Base-by-base conservation (phyloP, 169 alveolate genomes). In the Amoebophrya sp. region DNA sequence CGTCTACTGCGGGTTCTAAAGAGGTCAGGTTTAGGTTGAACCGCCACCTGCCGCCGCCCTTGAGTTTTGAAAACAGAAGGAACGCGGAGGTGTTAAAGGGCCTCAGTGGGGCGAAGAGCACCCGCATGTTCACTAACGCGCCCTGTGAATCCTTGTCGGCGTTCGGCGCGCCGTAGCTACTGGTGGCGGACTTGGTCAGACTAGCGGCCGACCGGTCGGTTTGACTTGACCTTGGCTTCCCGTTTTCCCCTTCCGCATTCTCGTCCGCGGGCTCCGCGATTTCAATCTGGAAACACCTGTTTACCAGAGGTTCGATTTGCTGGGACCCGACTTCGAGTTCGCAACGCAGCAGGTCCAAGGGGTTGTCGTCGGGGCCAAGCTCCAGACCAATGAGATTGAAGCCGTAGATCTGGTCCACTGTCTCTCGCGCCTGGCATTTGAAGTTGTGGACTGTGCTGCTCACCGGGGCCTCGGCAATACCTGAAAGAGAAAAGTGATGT, bases 41-140 rank as follows among this genome's bases (percentile, higher is more conserved):
- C 54, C 96, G 96, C 98, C 99, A 97, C 93, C 98, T 95, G 39
- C 99, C 99, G 53, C 98, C 99, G 35, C 96, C 91, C 38, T 39
- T 35, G 77, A 95, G 90, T 94, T 97, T 96, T 54, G 95, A 93
- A 1, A 97, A 92, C 25, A 96, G 93, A 92, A 96, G 95, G 92
- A 96, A 97, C 40, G 95, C 92, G 89, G 93, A 93, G 32, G 97
- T 93, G 91, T 96, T 95, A 92, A 96, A 97, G n/a, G 98, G 98
- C 91, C 97, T 93, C 77, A 97, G 90, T 0, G 98, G 98, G 55
- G 96, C 95, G 91, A 97, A 97, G 91, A 95, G 94, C 77, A 96
- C 96, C 53, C 89, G 89, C 92, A 94, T 95, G 33, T 92, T 94
- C 10, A 95, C 93, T 33, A 93, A 93, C n/a, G 95, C 97, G n/a